Conservation (phyloP, 805 yeast species). For the Spathaspora arborariae region DNA sequence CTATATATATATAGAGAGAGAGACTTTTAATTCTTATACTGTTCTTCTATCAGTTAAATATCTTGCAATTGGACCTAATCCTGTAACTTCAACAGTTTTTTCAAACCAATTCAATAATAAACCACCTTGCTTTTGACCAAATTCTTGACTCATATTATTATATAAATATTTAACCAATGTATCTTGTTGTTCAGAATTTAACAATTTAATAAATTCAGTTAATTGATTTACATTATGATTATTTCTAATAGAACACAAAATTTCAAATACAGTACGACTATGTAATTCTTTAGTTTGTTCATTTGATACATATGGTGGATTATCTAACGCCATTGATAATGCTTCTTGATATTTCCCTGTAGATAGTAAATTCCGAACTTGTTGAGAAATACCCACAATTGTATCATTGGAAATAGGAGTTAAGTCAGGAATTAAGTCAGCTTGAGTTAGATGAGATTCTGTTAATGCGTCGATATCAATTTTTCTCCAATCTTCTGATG, state of each 20-base stretch:
- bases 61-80: constrained; percentile 85
- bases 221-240: constrained; percentile 67
- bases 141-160: constrained; percentile 74
- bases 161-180: constrained; percentile 79
- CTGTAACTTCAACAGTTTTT: constrained; percentile 77
- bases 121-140: constrained; percentile 85
- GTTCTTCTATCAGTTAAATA: constrained; percentile 83
- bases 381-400: constrained; percentile 50
- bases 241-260: constrained; percentile 50
- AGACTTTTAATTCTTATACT: constrained; percentile 33
- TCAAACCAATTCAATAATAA: constrained; percentile 88
- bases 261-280: constrained; percentile 56
- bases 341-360: constrained; percentile 74
- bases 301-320: constrained; percentile 82
- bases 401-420: constrained; percentile 45
- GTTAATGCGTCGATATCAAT: constrained; percentile 91
- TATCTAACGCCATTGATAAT: constrained; percentile 54
- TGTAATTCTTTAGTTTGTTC: constrained; percentile 47
- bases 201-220: constrained; percentile 51
- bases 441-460: constrained; percentile 62
- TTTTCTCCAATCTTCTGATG: constrained; percentile 80
- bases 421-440: constrained; percentile 54
- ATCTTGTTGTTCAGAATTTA: constrained; percentile 66
- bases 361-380: constrained; percentile 59
- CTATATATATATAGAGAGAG: neutral